phyloP scores from a whole-genome alignment of 2,329 filamentous ascomycete species.

The Gaeumannomyces sp. region DNA sequence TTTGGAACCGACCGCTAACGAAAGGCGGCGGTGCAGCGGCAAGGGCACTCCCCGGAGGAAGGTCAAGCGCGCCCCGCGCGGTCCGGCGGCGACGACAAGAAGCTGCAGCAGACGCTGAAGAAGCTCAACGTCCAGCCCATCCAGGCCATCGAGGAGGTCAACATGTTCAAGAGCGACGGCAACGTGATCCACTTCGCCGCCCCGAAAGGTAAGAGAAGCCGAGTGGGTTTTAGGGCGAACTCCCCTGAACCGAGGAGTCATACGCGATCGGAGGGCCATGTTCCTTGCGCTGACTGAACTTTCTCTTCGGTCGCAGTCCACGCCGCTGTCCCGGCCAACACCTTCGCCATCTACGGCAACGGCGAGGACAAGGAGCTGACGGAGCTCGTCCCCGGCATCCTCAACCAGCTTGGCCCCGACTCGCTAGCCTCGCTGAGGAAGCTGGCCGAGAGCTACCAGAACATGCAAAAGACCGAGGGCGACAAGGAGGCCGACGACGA shows the following conservation, averaged over 20 bases:
- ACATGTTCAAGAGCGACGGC: constrained; percentile 99
- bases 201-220: constrained; percentile 73
- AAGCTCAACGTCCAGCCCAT: constrained; percentile 99
- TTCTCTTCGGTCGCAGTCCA: constrained; percentile 61
- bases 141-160: constrained; percentile 99
- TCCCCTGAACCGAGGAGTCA: too few relatives aligned
- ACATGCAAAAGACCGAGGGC: constrained; percentile 90
- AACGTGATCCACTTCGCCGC: constrained; percentile 99
- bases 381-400: constrained; percentile 96
- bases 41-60: constrained; percentile 97
- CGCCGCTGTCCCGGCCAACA: constrained; percentile 95
- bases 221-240: too few relatives aligned
- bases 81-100: constrained; percentile 97
- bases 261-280: neutral
- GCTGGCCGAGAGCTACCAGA: constrained; percentile 99
- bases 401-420: constrained; percentile 99
- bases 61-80: constrained; percentile 95
- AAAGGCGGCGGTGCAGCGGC: constrained; percentile 50
- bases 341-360: constrained; percentile 98
- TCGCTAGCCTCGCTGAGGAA: constrained; percentile 96
- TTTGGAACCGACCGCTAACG: constrained; percentile 4
- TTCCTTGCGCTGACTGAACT: neutral
- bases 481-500: constrained; percentile 75
- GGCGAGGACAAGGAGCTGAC: constrained; percentile 99
- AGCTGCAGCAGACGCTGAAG: constrained; percentile 94